Evolutionary conservation across 164 flowering plant genomes (phyloP), one percentile per base, ranked within the genome.

Genomic region (Malania oleifera): DNA sequence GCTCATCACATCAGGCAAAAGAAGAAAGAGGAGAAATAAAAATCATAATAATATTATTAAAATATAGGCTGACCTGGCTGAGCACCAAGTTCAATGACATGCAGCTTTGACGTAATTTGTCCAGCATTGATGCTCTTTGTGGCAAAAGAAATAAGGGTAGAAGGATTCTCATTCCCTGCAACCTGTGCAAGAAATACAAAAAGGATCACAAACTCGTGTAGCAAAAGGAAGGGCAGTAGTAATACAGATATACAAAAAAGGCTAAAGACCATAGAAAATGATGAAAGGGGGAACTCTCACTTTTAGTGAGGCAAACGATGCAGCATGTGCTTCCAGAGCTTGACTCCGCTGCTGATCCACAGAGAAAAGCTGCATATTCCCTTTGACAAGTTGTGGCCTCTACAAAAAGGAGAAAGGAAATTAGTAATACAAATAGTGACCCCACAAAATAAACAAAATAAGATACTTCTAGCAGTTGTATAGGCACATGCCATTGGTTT

Each of bases 241-340:
- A 27, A 15, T 28, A 19, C 7, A 17, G 18, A 5, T 52, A 12
- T 27, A 11, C 34, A 31, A 18, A 19, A 26, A 34, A 27, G 34
- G 25, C 26, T 5, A 25, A 44, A 35, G 54, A 28, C 26, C 26
- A 44, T 22, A 18, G 29, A 15, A 15, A 10, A 31, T 7, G 49
- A n/a, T 20, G 15, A 31, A 35, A 61, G 45, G 18, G 25, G 25
- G 22, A 31, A 52, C 7, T 13, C 78, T 1, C 47, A 93, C 99
- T 72, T 86, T 95, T 56, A 80, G 75, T 23, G 81, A 58, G 60
- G 97, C 96, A 78, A 86, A 95, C 63, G 99, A 73, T 44, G 99
- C 96, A 60, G 97, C 97, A 80, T 95, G 99, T 46, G 99, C 99
- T 77, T 95, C 99, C 66, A 95, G 93, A 72, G 97, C 97, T 79